phyloP scores from a whole-genome alignment of 345 rosid species.

The Salix udensis region DNA sequence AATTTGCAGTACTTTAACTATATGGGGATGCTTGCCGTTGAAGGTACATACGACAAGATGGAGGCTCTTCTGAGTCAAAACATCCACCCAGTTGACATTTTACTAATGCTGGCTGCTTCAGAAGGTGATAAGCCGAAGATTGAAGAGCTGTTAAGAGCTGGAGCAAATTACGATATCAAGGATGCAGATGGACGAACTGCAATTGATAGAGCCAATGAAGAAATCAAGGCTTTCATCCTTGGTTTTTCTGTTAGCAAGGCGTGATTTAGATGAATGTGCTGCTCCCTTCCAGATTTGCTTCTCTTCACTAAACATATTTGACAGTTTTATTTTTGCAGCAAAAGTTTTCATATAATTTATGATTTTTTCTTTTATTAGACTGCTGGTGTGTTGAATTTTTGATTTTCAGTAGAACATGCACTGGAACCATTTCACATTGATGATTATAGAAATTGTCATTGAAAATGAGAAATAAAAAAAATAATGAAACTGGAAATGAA shows the following conservation, averaged over 20 bases:
- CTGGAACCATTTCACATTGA: too few relatives aligned
- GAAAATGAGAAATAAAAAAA: too few relatives aligned
- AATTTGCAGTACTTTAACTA: constrained; percentile 83
- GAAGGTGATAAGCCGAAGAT: constrained; percentile 86
- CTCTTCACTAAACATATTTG: too few relatives aligned
- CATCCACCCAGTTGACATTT: constrained; percentile 86
- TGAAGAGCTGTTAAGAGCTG: constrained; percentile 83
- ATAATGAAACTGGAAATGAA: too few relatives aligned
- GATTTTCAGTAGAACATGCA: too few relatives aligned
- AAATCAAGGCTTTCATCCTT: constrained; percentile 62
- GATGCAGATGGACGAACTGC: constrained; percentile 78
- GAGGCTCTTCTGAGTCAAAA: constrained; percentile 67
- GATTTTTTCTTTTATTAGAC: too few relatives aligned
- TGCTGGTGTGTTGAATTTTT: too few relatives aligned
- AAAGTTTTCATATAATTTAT: neutral
- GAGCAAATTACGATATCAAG: constrained; percentile 59
- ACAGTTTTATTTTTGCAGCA: too few relatives aligned
- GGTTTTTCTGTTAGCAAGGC: constrained; percentile 58
- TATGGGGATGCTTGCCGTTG: constrained; percentile 95
- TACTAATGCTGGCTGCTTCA: constrained; percentile 69
- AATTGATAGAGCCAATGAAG: constrained; percentile 56
- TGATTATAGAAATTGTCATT: too few relatives aligned
- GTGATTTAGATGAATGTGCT: constrained; percentile 20
- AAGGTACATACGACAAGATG: constrained; percentile 88
- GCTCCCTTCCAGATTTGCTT: too few relatives aligned